Evolutionary conservation across 352 stramenopile species (phyloP), one percentile per base, ranked within the genome.

Genomic region (Phytophthora citricola): DNA sequence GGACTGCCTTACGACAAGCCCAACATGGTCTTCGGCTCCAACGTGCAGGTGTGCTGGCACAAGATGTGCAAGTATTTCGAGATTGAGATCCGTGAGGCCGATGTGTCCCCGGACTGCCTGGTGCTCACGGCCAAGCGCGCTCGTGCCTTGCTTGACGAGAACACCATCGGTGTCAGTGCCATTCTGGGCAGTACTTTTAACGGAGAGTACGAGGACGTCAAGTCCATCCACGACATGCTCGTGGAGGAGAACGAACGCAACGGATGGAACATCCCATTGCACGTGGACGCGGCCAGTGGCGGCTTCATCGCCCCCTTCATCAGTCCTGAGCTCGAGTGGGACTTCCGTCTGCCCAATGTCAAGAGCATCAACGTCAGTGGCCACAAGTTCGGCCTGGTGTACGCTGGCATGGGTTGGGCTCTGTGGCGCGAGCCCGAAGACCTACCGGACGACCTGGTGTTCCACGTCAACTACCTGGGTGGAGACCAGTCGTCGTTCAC

Each of bases 51-150:
- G 24, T 95, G 91, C 76, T 98, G 93, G 93, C 90, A 98, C 78
- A 98, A 98, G 74, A 91, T 97, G 77, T 98, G 91, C 83, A 91
- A 92, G 66, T 98, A 98, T 76, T 98, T 98, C 80, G 93, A 98
- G 63, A 88, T 98, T 50, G 92, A 97, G 58, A 83, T 93, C 41
- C 89, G 91, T 38, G 83, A 97, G 57, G 89, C 91, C 32, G 82
- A 93, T 47, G 89, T 98, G 41, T 96, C 89, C 27, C 78, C 83
- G 2, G 90, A 97, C 64, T 81, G 66, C 17, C 87, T 97, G 12
- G 83, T 96, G 50, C 82, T 97, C 38, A 97, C 90, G 53, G 78
- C 93, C 11, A 81, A 95, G 47, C 83, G 89, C 17, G 84, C 88
- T 8, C 69, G 78, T 12, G 74, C 79, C 22, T 72, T 98, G 11